A percentile compares a stretch with the other conserved stretches of the same genome.
Conservation (phyloP, 1,284 basidiomycete genomes). For the Hymenochaete sp. region DNA sequence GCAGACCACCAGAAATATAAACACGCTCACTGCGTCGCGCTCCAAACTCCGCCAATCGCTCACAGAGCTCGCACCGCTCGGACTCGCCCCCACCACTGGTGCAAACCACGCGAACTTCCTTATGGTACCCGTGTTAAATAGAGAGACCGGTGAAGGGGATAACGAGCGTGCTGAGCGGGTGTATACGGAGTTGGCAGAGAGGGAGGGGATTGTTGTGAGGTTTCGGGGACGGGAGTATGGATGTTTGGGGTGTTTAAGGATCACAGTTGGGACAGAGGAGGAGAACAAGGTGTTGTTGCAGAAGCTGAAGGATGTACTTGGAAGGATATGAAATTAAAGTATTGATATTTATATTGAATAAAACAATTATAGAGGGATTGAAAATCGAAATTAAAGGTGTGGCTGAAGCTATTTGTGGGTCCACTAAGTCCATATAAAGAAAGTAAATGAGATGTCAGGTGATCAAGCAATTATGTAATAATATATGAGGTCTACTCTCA, state of each 20-base stretch:
- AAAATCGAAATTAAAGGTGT: too few relatives aligned
- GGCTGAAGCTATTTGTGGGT: too few relatives aligned
- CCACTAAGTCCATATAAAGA: too few relatives aligned
- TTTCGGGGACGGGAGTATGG: conserved; percentile 84
- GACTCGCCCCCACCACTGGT: conserved; percentile 70
- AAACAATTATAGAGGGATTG: background rate
- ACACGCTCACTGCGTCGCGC: conserved; percentile 55
- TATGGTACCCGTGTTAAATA: conserved; percentile 68
- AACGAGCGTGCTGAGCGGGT: conserved; percentile 60
- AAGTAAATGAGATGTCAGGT: too few relatives aligned
- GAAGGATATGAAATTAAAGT: background rate
- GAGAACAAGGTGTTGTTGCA: conserved; percentile 61
- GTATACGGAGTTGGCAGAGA: conserved; percentile 83
- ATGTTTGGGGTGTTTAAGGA: conserved; percentile 81
- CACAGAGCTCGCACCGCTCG: conserved; percentile 36
- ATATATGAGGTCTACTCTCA: too few relatives aligned
- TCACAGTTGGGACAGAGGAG: conserved; percentile 82
- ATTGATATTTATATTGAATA: background rate
- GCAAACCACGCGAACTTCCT: conserved; percentile 91
- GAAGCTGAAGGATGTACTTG: conserved; percentile 40
- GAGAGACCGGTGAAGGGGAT: conserved; percentile 44
- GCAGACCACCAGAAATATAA: conserved; percentile 60
- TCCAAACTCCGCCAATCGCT: conserved; percentile 44
- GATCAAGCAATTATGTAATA: too few relatives aligned
- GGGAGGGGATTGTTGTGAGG: conserved; percentile 82